Evolutionary conservation across 257 asterid genomes (phyloP), one percentile per base, ranked within the genome.

Genomic region (Voacanga thouarsii): DNA sequence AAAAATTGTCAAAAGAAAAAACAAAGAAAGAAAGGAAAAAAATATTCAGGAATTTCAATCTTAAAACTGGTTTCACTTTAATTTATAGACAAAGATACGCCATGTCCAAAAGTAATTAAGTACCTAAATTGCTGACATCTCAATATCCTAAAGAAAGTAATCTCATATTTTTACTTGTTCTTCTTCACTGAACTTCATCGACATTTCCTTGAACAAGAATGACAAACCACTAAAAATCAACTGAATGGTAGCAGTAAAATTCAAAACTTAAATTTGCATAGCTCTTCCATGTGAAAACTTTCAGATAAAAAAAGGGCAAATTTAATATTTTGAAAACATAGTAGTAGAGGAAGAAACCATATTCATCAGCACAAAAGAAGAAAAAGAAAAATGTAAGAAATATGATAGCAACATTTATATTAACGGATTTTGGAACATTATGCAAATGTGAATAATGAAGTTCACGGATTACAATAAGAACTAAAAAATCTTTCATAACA

Each of bases 271-370:
- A 16, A 33, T 55, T 79, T 21, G 56, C 65, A 30, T 10, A 10
- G 47, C 15, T 71, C 26, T 30, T 47, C 21, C 50, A 15, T 11
- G 14, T 72, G 47, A 74, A 67, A 77, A 71, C 41, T 78, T 74
- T 77, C 24, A 23, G 79, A 56, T n/a, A 57, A 15, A 77, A 56
- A 51, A 79, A 4, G 47, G 53, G 45, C 76, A 47, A 73, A 81
- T 77, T 67, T 16, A 30, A 79, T 71, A 63, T 63, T 74, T 44
- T 53, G 28, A 66, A 11, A 15, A 11, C 2, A 50, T 9, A 18
- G 43, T 16, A 66, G 49, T 66, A 16, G 49, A 66, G 47, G 24
- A 66, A 37, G 71, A 66, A 66, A 6, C 49, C 71, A 44, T 44
- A 66, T 28, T 0, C 5, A 18, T 19, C 37, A 59, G 16, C 15